Percentiles rank a stretch among this genome's conserved stretches.
These are phyloP conservation scores for Puccinia novopanici DNA, from an alignment of 1,284 basidiomycete genomes.

Conservation along the genomic window DNA sequence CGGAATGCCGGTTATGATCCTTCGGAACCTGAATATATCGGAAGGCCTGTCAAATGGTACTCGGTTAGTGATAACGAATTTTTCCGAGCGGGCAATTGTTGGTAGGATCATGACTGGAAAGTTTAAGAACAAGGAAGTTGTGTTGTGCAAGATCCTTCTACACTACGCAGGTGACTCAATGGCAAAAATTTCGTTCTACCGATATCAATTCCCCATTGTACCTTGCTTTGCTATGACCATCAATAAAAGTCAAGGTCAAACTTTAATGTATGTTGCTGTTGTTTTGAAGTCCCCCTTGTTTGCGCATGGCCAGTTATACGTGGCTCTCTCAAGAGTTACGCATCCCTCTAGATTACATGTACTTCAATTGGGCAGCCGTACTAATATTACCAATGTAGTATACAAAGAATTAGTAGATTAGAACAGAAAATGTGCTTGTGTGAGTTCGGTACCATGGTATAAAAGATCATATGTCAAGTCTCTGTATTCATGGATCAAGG, in stretches of 20 bases:
- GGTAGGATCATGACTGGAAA: not conserved
- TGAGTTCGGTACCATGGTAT: too few species aligned
- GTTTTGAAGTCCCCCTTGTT: slow-evolving; percentile 61
- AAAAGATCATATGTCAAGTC: too few species aligned
- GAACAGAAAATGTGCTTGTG: too few species aligned
- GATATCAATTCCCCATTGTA: slow-evolving; percentile 61
- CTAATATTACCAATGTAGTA: too few species aligned
- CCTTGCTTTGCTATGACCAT: slow-evolving; percentile 62
- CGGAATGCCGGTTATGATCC: not conserved
- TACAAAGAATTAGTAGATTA: too few species aligned
- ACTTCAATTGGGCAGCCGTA: not conserved
- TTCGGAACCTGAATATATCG: slow-evolving; percentile 2
- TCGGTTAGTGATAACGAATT: not conserved
- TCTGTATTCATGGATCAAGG: too few species aligned
- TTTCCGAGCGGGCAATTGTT: too few species aligned
- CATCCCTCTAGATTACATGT: not conserved
- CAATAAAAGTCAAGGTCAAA: slow-evolving; percentile 57
- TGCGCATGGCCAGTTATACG: slow-evolving; percentile 63
- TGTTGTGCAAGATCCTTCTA: not conserved
- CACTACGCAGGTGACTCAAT: not conserved
- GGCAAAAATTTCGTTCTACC: slow-evolving; percentile 56
- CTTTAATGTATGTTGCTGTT: not conserved
- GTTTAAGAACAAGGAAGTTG: not conserved
- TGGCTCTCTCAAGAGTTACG: slow-evolving; percentile 55
- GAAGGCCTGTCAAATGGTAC: slow-evolving; percentile 26